phyloP scores from a whole-genome alignment of 495 filamentous ascomycete genomes.

The Hyphodiscus hymeniophilus region DNA sequence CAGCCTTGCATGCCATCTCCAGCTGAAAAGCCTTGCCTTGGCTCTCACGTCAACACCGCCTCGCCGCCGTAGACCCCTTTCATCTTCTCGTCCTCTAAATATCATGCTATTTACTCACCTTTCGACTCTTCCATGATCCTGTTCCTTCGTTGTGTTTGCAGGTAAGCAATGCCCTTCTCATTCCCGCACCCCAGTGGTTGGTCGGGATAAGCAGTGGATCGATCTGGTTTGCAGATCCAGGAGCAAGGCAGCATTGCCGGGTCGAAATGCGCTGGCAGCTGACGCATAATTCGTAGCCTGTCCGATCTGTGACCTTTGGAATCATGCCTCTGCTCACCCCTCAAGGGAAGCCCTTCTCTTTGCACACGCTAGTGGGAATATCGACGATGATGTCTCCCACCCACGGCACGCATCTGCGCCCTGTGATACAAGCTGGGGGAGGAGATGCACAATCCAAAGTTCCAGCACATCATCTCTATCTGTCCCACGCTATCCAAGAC shows the following conservation, averaged over 20 bases:
- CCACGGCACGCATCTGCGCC: conserved; percentile 6
- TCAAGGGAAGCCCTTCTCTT: conserved; percentile 16
- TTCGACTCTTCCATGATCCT: background rate
- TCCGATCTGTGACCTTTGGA: conserved; percentile 2
- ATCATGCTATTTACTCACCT: too few species aligned
- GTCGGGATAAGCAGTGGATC: too few species aligned
- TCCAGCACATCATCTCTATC: conserved; percentile 15
- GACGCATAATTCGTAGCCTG: background rate
- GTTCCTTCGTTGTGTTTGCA: background rate
- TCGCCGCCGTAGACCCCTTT: too few species aligned
- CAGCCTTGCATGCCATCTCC: background rate
- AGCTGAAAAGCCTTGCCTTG: conserved; percentile 6
- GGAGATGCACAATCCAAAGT: conserved; percentile 12
- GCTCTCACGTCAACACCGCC: too few species aligned
- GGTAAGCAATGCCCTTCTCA: background rate
- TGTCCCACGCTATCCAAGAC: conserved; percentile 19
- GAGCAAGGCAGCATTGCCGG: background rate
- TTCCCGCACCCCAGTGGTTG: background rate
- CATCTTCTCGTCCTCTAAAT: too few species aligned
- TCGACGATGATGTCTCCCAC: conserved; percentile 23
- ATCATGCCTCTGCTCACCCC: conserved; percentile 19
- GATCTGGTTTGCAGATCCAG: too few species aligned
- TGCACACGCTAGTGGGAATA: conserved; percentile 21
- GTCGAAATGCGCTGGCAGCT: background rate
- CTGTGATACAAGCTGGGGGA: conserved; percentile 16